Evolutionary conservation across 1,284 basidiomycete species (phyloP).

Genomic region (Melanopsichium pennsylvanicum): DNA sequence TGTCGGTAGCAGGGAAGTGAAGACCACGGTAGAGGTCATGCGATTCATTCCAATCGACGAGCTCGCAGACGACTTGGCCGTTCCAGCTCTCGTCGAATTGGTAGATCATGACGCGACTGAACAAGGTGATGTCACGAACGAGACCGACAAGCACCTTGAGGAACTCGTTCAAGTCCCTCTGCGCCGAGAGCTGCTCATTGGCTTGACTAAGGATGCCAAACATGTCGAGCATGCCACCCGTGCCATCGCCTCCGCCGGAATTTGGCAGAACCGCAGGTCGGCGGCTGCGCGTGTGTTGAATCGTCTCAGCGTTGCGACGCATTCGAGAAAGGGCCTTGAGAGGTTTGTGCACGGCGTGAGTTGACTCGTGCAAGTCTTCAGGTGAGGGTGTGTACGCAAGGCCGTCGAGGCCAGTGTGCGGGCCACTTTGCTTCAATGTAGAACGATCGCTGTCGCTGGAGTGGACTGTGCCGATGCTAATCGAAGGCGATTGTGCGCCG

Average conservation of each 20-base stretch:
- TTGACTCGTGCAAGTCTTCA: constrained; percentile 76
- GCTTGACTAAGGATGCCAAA: constrained; percentile 77
- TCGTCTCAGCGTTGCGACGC: constrained; percentile 41
- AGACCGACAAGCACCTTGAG: constrained; percentile 81
- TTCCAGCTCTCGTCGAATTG: constrained; percentile 77
- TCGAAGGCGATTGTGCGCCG: constrained; percentile 19
- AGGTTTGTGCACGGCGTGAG: constrained; percentile 77
- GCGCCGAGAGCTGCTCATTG: constrained; percentile 81
- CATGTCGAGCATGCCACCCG: constrained; percentile 56
- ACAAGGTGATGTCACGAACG: constrained; percentile 74
- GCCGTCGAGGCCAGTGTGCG: constrained; percentile 44
- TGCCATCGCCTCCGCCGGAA: constrained; percentile 27
- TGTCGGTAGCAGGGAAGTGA: constrained; percentile 74
- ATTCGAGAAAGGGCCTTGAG: constrained; percentile 76
- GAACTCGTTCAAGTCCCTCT: constrained; percentile 76
- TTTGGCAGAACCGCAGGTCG: constrained; percentile 25
- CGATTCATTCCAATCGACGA: constrained; percentile 82
- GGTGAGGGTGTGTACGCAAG: constrained; percentile 43
- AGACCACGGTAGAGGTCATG: constrained; percentile 80
- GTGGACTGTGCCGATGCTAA: constrained; percentile 37
- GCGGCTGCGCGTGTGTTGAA: constrained; percentile 22
- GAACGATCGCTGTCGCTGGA: constrained; percentile 36
- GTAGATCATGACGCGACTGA: constrained; percentile 79
- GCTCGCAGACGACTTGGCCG: constrained; percentile 79
- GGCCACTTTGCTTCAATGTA: constrained; percentile 7